Base-by-base conservation (phyloP, 352 stramenopile genomes). In the Aphanomyces astaci region DNA sequence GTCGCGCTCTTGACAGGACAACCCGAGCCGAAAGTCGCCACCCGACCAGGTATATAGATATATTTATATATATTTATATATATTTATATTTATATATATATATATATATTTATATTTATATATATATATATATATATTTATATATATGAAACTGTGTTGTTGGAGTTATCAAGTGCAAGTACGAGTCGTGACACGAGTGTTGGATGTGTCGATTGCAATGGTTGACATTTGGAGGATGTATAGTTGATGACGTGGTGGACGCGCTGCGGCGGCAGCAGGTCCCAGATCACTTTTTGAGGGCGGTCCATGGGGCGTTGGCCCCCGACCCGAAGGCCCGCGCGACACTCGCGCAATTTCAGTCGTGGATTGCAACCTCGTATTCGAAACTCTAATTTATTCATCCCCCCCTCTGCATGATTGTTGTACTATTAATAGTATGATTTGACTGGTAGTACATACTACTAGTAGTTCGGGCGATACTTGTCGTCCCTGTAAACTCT, bases 1-100 rank as follows among this genome's bases (percentile, higher is more conserved):
- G 75, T 90, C 13, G 83, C 81, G 2, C 88, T 93, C 78, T 63
- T 92, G 27, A 83, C 75, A 5, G 85, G 85, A 0, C 72, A 87
- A 32, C 72, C 76, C 0, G 85, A 93, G 71, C 85, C 83, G 3
- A 78, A 75, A 46, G 81, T 93, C 10, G 82, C 80, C 4, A 90
- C 79, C 31, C 76, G 83, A 54, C 78, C 79, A 74, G 66, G 80
- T 88, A 45, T 19, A 7, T 28, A n/a, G n/a, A n/a, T n/a, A n/a
- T n/a, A n/a, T n/a, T n/a, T n/a, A n/a, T n/a, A n/a, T n/a, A n/a
- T n/a, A n/a, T n/a, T n/a, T n/a, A n/a, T n/a, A n/a, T n/a, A n/a
- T n/a, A n/a, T n/a, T n/a, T n/a, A n/a, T n/a, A n/a, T n/a, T n/a
- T n/a, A n/a, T n/a, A n/a, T n/a, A n/a, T n/a, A n/a, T n/a, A n/a